phyloP scores from a whole-genome alignment of 306 rosid species.

The Malus fusca region DNA sequence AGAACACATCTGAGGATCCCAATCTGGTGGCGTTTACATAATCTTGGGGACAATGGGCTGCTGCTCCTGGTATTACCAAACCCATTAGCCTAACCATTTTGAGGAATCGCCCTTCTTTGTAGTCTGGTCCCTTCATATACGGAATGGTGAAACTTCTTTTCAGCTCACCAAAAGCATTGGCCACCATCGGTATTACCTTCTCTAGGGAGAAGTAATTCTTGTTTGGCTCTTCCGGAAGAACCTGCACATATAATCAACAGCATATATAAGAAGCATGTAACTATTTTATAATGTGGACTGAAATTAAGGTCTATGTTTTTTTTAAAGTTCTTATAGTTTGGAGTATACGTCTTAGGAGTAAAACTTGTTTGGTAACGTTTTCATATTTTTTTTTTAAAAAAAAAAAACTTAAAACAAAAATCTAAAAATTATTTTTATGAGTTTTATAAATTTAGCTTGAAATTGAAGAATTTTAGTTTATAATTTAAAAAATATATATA shows the following conservation, averaged over 20 bases:
- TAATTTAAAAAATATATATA: no score
- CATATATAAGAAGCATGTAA: no score
- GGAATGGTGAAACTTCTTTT: constrained; percentile 60
- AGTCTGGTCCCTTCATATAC: constrained; percentile 29
- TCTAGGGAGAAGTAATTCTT: constrained; percentile 47
- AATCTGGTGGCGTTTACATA: constrained; percentile 59
- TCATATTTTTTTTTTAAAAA: no score
- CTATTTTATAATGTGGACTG: no score
- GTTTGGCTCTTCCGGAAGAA: constrained; percentile 58
- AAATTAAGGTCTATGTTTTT: neutral
- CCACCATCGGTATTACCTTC: constrained; percentile 36
- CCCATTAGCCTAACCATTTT: constrained; percentile 44
- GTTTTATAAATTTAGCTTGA: no score
- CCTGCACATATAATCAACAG: constrained; percentile 22
- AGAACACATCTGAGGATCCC: constrained; percentile 23
- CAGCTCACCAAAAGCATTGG: constrained; percentile 45
- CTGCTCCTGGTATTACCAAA: constrained; percentile 43
- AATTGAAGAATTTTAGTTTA: no score
- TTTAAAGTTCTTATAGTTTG: no score
- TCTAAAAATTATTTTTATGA: no score
- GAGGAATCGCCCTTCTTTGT: constrained; percentile 44
- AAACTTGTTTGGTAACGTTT: no score
- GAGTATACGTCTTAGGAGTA: no score
- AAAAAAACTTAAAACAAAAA: no score
- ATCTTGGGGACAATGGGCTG: constrained; percentile 65